These are phyloP conservation scores for Botryosphaeria agaves DNA, from an alignment of 2,329 filamentous ascomycete species.

Conservation along the genomic window DNA sequence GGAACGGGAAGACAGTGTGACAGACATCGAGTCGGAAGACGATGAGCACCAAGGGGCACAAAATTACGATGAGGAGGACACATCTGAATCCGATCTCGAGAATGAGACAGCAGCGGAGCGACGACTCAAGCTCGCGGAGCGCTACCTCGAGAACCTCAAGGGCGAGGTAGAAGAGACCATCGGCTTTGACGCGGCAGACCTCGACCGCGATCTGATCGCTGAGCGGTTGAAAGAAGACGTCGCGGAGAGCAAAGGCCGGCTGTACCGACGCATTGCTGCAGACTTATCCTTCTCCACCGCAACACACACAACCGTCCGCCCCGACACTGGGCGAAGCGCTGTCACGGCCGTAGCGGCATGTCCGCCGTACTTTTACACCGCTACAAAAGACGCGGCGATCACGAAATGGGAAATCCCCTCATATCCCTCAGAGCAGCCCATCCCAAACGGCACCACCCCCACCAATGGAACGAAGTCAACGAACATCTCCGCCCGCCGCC, in stretches of 20 bases:
- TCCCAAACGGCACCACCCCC: constrained; percentile 37
- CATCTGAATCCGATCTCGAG: constrained; percentile 40
- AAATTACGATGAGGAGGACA: constrained; percentile 26
- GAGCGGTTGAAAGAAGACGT: constrained; percentile 83
- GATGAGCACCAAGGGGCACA: constrained; percentile 21
- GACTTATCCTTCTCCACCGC: constrained; percentile 54
- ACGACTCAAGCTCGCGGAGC: constrained; percentile 71
- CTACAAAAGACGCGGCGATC: constrained; percentile 67
- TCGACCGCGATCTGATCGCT: constrained; percentile 83
- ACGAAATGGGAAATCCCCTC: constrained; percentile 80
- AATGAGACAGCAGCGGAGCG: constrained; percentile 82
- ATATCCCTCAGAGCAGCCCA: constrained; percentile 22
- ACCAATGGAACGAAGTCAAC: constrained; percentile 20
- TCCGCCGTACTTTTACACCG: constrained; percentile 71
- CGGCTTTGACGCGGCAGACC: constrained; percentile 86
- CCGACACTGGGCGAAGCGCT: constrained; percentile 57
- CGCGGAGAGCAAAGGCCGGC: constrained; percentile 73
- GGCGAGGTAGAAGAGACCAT: constrained; percentile 55
- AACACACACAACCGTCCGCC: constrained; percentile 55
- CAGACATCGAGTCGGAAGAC: constrained; percentile 61
- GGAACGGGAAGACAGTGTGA: constrained; percentile 63
- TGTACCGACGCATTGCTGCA: constrained; percentile 65
- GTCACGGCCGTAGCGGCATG: constrained; percentile 68
- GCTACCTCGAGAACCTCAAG: constrained; percentile 80
- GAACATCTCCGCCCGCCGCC: constrained; percentile 36